Evolutionary conservation across 2,329 filamentous ascomycete genomes (phyloP).

Genomic region (Metarhizium brunneum): DNA sequence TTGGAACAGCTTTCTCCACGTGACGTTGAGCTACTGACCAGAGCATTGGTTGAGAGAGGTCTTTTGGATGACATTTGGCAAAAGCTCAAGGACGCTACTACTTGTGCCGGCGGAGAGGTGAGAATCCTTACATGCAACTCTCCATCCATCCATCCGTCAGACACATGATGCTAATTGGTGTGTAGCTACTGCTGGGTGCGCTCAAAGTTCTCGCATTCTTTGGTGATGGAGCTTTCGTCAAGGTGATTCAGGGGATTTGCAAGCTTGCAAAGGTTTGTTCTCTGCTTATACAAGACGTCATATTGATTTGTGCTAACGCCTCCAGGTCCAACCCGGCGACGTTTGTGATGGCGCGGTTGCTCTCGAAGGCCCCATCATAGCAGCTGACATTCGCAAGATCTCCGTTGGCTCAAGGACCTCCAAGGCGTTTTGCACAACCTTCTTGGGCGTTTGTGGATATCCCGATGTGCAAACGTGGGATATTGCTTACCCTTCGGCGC

Average conservation of each 20-base stretch:
- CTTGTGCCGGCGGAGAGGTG: conserved; percentile 18
- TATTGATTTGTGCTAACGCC: neutral
- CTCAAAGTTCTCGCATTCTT: conserved; percentile 34
- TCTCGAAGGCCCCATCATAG: conserved; percentile 43
- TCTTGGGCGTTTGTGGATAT: conserved; percentile 44
- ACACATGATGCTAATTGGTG: neutral
- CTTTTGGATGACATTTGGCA: conserved; percentile 15
- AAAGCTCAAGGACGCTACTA: conserved; percentile 14
- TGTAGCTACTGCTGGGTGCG: conserved; percentile 16
- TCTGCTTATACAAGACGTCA: neutral
- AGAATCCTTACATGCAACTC: neutral
- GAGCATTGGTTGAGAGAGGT: conserved; percentile 6
- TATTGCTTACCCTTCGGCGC: conserved; percentile 33
- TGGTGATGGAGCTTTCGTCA: conserved; percentile 32
- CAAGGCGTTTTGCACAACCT: conserved; percentile 39
- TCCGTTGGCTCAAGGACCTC: conserved; percentile 38
- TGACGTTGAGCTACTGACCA: neutral
- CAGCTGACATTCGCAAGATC: conserved; percentile 37
- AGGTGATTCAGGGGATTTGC: conserved; percentile 21
- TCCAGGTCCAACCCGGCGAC: conserved; percentile 41
- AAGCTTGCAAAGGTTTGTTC: conserved; percentile 20
- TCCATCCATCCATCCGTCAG: neutral
- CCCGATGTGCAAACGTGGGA: conserved; percentile 33
- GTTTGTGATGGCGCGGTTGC: conserved; percentile 44
- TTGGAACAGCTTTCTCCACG: neutral